Evolutionary conservation across 2,329 filamentous ascomycete species (phyloP).

Genomic region (Arthroderma uncinatum): DNA sequence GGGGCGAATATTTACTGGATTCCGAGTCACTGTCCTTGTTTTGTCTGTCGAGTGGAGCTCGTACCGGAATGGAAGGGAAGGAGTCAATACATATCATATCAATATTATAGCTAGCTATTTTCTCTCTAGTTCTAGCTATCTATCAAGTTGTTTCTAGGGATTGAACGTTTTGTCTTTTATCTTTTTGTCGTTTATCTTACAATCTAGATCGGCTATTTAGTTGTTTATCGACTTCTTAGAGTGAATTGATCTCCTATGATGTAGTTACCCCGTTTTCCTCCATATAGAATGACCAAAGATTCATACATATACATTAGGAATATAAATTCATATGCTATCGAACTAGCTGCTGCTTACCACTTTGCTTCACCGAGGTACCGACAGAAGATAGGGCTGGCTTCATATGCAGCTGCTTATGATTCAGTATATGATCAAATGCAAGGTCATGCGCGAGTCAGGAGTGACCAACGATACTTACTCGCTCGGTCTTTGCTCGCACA

Average conservation of each 20-base stretch:
- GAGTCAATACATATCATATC: slow-evolving; percentile 2
- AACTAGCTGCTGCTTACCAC: neutral
- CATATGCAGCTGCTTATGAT: neutral
- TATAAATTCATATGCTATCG: no score
- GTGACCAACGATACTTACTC: neutral
- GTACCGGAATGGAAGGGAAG: slow-evolving; percentile 1
- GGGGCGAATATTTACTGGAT: neutral
- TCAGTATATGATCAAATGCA: neutral
- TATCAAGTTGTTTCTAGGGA: neutral
- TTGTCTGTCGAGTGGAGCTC: neutral
- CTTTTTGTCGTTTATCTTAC: no score
- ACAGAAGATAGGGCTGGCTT: neutral
- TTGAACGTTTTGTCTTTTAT: neutral
- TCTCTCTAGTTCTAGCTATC: neutral
- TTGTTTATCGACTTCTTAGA: no score
- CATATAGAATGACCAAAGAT: no score
- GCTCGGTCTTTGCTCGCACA: neutral
- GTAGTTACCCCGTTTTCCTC: no score
- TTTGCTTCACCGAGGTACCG: neutral
- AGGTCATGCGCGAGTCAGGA: neutral
- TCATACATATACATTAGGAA: no score
- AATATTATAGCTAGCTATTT: neutral
- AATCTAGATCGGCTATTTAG: no score
- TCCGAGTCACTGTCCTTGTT: neutral
- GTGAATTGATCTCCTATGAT: no score